A percentile compares a stretch with the other conserved stretches of the same genome.
Evolutionary conservation across 495 filamentous ascomycete genomes (phyloP).

Genomic region (Filosporella fistucella): DNA sequence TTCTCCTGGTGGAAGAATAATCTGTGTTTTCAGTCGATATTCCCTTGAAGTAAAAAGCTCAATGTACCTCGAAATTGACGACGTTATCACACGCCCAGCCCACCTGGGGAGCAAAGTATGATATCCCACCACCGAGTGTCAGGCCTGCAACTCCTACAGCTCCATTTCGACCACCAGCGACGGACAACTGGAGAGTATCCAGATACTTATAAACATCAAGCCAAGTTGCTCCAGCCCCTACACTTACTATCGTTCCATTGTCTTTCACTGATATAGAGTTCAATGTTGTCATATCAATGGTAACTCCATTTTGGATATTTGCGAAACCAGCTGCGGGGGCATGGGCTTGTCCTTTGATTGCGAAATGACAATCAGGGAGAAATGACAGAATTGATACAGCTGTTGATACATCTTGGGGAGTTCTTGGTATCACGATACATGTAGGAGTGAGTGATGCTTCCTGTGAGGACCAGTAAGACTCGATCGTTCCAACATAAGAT

Average conservation of each 20-base stretch:
- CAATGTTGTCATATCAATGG: slow-evolving; percentile 27
- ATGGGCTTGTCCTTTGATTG: slow-evolving; percentile 30
- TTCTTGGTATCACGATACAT: slow-evolving; percentile 31
- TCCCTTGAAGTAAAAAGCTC: slow-evolving; percentile 35
- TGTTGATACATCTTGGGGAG: slow-evolving; percentile 26
- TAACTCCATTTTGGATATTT: slow-evolving; percentile 31
- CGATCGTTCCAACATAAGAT: too few relatives aligned
- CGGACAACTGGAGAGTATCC: slow-evolving; percentile 35
- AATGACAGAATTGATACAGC: slow-evolving; percentile 5
- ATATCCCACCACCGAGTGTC: slow-evolving; percentile 28
- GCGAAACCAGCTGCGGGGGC: slow-evolving; percentile 21
- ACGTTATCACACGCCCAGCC: slow-evolving; percentile 46
- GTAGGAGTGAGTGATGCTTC: slow-evolving; percentile 14
- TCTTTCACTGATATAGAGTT: slow-evolving; percentile 11
- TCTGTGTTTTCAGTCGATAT: slow-evolving; percentile 27
- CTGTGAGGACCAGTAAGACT: slow-evolving; percentile 6
- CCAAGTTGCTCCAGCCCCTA: slow-evolving; percentile 42
- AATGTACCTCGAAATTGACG: slow-evolving; percentile 44
- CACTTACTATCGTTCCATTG: slow-evolving; percentile 7
- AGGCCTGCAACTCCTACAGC: slow-evolving; percentile 20
- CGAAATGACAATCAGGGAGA: slow-evolving; percentile 27
- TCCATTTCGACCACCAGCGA: slow-evolving; percentile 33
- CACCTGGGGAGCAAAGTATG: slow-evolving; percentile 35
- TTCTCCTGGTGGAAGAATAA: slow-evolving; percentile 44
- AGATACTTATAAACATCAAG: slow-evolving; percentile 47